Conservation (phyloP, 345 rosid species). For the Odontarrhena argentea region DNA sequence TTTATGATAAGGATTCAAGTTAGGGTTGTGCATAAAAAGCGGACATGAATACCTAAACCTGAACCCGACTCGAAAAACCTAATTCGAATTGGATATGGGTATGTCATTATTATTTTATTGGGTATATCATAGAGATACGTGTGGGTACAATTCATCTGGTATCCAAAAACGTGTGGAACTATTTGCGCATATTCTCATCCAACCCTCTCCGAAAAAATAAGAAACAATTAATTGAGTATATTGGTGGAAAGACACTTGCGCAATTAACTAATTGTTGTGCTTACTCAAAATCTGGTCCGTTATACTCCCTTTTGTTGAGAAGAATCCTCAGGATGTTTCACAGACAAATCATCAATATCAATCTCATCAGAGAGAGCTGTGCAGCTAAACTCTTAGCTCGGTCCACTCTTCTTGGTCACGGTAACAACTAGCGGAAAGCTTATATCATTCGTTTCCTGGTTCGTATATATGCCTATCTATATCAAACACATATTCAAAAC, state of each 20-base stretch:
- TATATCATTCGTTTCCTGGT: constrained; percentile 44
- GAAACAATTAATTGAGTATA: background rate
- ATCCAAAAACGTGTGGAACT: constrained; percentile 76
- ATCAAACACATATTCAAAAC: constrained; percentile 52
- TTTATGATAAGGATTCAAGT: no score
- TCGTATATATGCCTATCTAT: constrained; percentile 26
- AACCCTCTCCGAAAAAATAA: constrained; percentile 55
- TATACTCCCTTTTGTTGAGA: constrained; percentile 60
- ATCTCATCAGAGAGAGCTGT: constrained; percentile 69
- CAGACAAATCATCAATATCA: constrained; percentile 57
- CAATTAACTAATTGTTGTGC: constrained; percentile 13
- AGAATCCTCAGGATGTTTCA: constrained; percentile 47
- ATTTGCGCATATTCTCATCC: constrained; percentile 84
- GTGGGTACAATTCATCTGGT: constrained; percentile 57
- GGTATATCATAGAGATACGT: no score
- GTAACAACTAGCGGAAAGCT: constrained; percentile 67
- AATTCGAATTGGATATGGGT: no score
- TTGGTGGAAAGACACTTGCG: background rate
- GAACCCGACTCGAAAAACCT: no score
- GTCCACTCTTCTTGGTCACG: constrained; percentile 65
- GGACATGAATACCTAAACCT: no score
- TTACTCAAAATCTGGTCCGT: constrained; percentile 90
- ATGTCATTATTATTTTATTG: no score
- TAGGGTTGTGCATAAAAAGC: no score
- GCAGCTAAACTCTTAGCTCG: constrained; percentile 62